phyloP scores from a whole-genome alignment of 768 basidiomycete genomes.

The Lactarius quietus region DNA sequence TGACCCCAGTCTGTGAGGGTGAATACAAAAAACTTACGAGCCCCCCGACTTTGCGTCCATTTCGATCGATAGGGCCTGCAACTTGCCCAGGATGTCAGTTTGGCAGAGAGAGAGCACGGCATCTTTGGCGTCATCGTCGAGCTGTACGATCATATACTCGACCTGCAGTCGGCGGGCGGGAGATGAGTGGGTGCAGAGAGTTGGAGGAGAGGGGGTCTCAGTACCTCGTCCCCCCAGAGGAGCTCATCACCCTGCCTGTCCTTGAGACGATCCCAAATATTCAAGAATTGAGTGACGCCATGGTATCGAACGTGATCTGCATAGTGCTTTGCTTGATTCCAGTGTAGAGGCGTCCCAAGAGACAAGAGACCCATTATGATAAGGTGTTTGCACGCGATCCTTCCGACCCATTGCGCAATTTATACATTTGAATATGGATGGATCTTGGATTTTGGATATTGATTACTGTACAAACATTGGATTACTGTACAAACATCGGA shows the following conservation, averaged over 20 bases:
- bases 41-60: slow-evolving; percentile 59
- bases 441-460: too few relatives aligned
- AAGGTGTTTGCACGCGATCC: background rate
- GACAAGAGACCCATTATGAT: slow-evolving; percentile 82
- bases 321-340: slow-evolving; percentile 85
- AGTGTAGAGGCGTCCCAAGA: slow-evolving; percentile 88
- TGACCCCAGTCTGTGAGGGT: background rate
- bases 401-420: background rate
- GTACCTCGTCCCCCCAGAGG: slow-evolving; percentile 98
- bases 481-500: background rate
- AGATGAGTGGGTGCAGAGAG: slow-evolving; percentile 4
- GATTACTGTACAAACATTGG: background rate
- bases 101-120: slow-evolving; percentile 93
- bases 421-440: background rate
- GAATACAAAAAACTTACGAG: slow-evolving; percentile 43
- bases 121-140: slow-evolving; percentile 73
- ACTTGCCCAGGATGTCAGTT: slow-evolving; percentile 84
- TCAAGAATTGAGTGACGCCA: slow-evolving; percentile 92
- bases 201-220: background rate
- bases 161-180: slow-evolving; percentile 52
- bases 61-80: slow-evolving; percentile 62
- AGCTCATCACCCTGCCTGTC: slow-evolving; percentile 87
- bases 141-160: slow-evolving; percentile 92
- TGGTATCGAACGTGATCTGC: slow-evolving; percentile 88
- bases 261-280: slow-evolving; percentile 91